Conservation (phyloP, 192 early-diverging fungal genomes). For the Backusella psychrophila region DNA sequence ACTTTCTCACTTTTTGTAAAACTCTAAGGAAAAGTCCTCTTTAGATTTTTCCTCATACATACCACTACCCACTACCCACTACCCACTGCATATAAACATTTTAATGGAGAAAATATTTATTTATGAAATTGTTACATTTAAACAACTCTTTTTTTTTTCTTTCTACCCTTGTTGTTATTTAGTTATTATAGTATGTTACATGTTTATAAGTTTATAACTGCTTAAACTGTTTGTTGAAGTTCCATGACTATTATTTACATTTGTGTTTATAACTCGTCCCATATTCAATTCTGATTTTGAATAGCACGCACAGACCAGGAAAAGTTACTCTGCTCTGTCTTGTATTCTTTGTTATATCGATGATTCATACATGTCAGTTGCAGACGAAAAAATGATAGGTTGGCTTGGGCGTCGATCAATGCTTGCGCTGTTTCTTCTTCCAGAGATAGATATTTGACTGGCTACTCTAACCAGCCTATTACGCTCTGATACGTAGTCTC, state of each 20-base stretch:
- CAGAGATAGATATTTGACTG: neutral
- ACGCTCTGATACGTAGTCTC: conserved; percentile 7
- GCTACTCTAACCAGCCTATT: conserved; percentile 1
- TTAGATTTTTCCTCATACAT: no score
- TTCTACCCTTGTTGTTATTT: no score
- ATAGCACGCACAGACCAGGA: neutral
- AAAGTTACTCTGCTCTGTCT: neutral
- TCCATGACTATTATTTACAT: neutral
- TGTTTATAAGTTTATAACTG: no score
- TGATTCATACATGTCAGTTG: neutral
- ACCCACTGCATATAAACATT: no score
- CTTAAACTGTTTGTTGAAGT: neutral
- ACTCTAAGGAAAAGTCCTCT: no score
- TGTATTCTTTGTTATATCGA: neutral
- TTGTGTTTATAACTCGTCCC: neutral
- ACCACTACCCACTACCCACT: no score
- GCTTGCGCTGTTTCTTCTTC: neutral
- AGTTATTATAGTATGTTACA: no score
- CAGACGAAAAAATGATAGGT: neutral
- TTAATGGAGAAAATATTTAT: neutral
- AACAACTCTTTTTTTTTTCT: no score
- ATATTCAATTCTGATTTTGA: neutral
- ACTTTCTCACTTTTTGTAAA: no score
- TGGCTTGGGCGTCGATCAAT: neutral
- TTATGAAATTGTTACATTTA: neutral